Evolutionary conservation across 2,329 filamentous ascomycete genomes (phyloP), one percentile per base, ranked within the genome.

Genomic region (Ceratocystis cacaofunesta): DNA sequence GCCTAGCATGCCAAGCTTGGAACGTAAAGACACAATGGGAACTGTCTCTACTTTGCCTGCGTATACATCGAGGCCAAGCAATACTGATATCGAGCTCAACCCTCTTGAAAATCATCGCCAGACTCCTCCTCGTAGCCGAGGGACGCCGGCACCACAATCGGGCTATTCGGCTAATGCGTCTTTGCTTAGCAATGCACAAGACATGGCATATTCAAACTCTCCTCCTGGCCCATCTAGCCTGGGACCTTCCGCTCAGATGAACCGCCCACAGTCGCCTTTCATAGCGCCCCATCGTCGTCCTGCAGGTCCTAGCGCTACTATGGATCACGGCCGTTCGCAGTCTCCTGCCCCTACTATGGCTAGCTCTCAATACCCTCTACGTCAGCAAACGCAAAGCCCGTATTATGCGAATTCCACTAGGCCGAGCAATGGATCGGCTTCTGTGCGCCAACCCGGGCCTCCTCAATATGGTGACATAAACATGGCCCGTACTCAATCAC

Each of bases 151-250:
- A 10, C 78, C 80, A 68, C 76, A 77, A 19, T 86, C 86, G 0
- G 75, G 75, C 36, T 87, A 84, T 71, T 82, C 79, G 12, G 85
- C 86, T 2, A 83, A 86, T 68, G 80, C 82, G 6, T 83, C 87
- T 0, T 78, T 90, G 5, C 74, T 88, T 46, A 75, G 76, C 19
- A 78, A 82, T 67, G 84, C 85, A 5, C 79, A 80, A 41, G 79
- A 80, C 5, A 69, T 69, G 65, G 68, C 67, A 19, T 62, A 63
- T 41, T 62, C 61, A 30, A 17, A 15, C 25, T 50, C 46, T n/a
- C 46, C 48, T 30, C 65, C 60, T 12, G 58, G 46, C 19, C 50
- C 62, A 22, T 61, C 55, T 36, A 50, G 61, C 10, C 61, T 62
- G 19, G 44, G 44, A 8, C 43, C 63, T 43, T 66, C 65, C 28